Percentiles rank a stretch among this genome's conserved stretches.
Evolutionary conservation across 257 asterid species (phyloP).

Genomic region (Avicennia marina): DNA sequence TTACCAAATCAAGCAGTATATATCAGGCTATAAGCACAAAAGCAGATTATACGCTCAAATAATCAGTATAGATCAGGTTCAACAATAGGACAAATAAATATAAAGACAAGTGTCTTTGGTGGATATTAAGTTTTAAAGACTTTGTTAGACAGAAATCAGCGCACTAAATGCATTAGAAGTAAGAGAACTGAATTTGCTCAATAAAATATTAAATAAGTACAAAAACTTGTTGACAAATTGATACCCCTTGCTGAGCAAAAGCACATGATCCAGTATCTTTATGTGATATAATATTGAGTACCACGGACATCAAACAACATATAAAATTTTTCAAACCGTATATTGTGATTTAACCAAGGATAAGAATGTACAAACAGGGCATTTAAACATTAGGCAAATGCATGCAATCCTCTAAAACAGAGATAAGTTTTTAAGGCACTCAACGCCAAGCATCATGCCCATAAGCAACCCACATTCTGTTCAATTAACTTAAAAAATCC

Average conservation of each 20-base stretch:
- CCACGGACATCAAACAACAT: neutral
- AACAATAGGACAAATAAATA: neutral
- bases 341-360: neutral
- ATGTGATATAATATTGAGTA: too few species aligned
- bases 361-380: neutral
- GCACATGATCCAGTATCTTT: too few species aligned
- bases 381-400: conserved; percentile 6
- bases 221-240: neutral
- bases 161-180: neutral
- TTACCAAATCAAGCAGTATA: conserved; percentile 4
- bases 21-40: neutral
- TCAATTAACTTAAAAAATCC: neutral
- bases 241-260: too few species aligned
- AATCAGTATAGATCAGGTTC: neutral
- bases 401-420: conserved; percentile 10
- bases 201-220: neutral
- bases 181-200: neutral
- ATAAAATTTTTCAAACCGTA: neutral
- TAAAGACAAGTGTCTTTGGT: neutral
- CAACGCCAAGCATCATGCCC: conserved; percentile 10
- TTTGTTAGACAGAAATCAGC: too few species aligned
- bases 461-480: conserved; percentile 3
- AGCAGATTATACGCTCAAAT: conserved; percentile 5
- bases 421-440: conserved; percentile 2
- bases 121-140: too few species aligned